Evolutionary conservation across 2,329 filamentous ascomycete species (phyloP).

Genomic region (Paracorniculantispora psalliotae): DNA sequence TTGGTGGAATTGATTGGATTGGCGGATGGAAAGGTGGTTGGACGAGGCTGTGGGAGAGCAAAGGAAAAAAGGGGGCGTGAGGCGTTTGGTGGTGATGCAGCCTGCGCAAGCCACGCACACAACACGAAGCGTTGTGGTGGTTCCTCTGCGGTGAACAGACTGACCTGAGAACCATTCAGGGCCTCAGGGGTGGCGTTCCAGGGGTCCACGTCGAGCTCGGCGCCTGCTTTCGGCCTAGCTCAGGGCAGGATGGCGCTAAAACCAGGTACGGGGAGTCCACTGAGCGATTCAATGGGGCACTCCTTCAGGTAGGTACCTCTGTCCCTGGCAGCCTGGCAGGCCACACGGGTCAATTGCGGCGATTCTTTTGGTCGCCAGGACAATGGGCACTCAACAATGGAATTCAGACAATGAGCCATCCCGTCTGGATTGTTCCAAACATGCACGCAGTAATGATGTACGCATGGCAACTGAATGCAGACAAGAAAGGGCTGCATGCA

Average conservation of each 20-base stretch:
- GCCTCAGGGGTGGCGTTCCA: not conserved
- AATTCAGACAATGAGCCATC: too few species aligned
- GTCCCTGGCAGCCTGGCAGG: not conserved
- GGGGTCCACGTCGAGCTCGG: not conserved
- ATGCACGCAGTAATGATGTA: too few species aligned
- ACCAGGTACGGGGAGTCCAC: not conserved
- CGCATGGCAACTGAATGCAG: too few species aligned
- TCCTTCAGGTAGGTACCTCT: not conserved
- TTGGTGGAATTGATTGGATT: not conserved
- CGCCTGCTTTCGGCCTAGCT: not conserved
- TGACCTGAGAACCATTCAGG: not conserved
- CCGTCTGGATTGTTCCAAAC: too few species aligned
- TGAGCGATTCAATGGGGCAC: not conserved
- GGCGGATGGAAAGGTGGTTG: not conserved
- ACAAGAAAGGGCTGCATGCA: too few species aligned
- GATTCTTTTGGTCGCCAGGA: not conserved
- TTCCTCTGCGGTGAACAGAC: too few species aligned
- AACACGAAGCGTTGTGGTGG: too few species aligned
- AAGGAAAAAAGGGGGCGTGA: not conserved
- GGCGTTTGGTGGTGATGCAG: constrained; percentile 2
- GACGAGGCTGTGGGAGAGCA: not conserved
- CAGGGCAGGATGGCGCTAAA: not conserved
- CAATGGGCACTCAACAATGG: not conserved
- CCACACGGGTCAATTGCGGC: not conserved
- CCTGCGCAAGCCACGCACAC: too few species aligned